Percentiles rank a stretch among this genome's conserved stretches.
phyloP scores from a whole-genome alignment of 2,329 filamentous ascomycete genomes.

The Talaromyces islandicus region DNA sequence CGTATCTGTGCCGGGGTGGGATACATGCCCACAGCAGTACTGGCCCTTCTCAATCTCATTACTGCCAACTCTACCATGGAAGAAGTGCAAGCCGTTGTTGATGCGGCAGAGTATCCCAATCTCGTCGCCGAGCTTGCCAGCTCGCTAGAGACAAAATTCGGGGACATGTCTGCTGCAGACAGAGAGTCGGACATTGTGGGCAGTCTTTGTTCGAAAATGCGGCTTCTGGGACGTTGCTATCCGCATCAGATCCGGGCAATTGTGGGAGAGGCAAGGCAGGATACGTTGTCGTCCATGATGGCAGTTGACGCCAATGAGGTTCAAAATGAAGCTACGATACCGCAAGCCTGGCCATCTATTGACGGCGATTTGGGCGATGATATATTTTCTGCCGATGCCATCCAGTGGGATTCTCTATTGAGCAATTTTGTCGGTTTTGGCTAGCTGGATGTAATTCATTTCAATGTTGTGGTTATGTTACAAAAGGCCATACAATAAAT shows the following conservation, averaged over 20 bases:
- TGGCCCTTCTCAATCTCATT: slow-evolving; percentile 12
- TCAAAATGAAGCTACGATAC: background rate
- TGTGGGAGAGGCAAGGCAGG: slow-evolving; percentile 8
- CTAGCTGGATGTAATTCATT: slow-evolving; percentile 7
- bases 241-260: slow-evolving; percentile 16
- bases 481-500: background rate
- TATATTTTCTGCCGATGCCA: slow-evolving; percentile 13
- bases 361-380: slow-evolving; percentile 10
- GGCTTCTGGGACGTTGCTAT: slow-evolving; percentile 17
- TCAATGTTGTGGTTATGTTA: background rate
- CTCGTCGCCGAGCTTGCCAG: slow-evolving; percentile 13
- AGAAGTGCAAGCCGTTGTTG: slow-evolving; percentile 13
- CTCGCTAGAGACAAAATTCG: slow-evolving; percentile 12
- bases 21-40: slow-evolving; percentile 13
- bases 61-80: background rate
- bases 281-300: background rate
- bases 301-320: background rate
- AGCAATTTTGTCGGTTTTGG: slow-evolving; percentile 15
- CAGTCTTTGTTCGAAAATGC: slow-evolving; percentile 18
- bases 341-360: background rate
- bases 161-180: slow-evolving; percentile 13
- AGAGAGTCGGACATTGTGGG: slow-evolving; percentile 16
- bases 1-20: slow-evolving; percentile 14
- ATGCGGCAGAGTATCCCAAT: slow-evolving; percentile 13
- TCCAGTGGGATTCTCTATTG: slow-evolving; percentile 18